Percentiles rank a stretch among this genome's conserved stretches.
Conservation (phyloP, 2,329 filamentous ascomycete species). For the Gyromitra esculenta region DNA sequence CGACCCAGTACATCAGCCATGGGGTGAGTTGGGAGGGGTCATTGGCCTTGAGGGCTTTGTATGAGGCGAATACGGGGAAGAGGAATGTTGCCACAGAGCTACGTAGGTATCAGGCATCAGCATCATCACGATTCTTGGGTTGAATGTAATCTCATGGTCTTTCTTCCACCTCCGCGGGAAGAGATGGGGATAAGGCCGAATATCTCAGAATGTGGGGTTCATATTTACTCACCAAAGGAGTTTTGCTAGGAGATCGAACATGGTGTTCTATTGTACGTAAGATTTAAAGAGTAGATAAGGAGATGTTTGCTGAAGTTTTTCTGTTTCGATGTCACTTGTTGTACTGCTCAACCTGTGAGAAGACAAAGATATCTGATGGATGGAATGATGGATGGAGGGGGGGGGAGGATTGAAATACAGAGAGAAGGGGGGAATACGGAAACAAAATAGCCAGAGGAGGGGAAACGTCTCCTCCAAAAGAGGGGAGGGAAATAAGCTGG, state of each 20-base stretch:
- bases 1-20: constrained; percentile 99
- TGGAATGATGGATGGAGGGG: not conserved
- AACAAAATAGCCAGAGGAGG: constrained; percentile 29
- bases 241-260: constrained; percentile 82
- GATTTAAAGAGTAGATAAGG: not conserved
- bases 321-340: constrained; percentile 20
- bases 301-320: constrained; percentile 13
- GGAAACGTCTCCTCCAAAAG: constrained; percentile 33
- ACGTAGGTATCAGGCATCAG: constrained; percentile 39
- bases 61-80: constrained; percentile 95
- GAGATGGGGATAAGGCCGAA: not conserved
- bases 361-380: constrained; percentile 10
- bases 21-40: constrained; percentile 89
- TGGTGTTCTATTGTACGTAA: constrained; percentile 60
- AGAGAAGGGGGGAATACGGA: constrained; percentile 18
- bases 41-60: constrained; percentile 94
- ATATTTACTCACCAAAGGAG: constrained; percentile 73
- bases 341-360: constrained; percentile 30
- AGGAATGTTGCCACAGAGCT: constrained; percentile 89
- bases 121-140: not conserved
- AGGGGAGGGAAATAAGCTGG: constrained; percentile 45
- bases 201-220: constrained; percentile 2
- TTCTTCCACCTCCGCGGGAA: not conserved
- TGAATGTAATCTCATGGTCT: constrained; percentile 17
- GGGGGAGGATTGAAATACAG: constrained; percentile 9